Conservation (phyloP, 805 yeast species). For the Scheffersomyces coipomensis region DNA sequence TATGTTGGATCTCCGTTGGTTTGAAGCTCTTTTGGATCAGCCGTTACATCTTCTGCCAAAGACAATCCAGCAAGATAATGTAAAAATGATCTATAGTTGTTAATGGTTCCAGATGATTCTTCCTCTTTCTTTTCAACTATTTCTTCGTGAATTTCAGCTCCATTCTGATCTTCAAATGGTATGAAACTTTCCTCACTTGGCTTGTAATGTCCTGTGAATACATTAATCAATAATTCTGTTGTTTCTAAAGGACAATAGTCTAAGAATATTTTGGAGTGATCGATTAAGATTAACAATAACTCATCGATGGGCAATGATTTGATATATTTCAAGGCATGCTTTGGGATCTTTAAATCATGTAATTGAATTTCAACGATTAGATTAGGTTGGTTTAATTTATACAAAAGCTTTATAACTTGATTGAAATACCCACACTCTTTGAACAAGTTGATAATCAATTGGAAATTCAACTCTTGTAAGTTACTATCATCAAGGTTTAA, state of each 20-base stretch:
- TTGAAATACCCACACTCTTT: slow-evolving; percentile 66
- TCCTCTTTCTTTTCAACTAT: slow-evolving; percentile 8
- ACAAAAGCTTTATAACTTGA: slow-evolving; percentile 70
- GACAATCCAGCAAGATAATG: slow-evolving; percentile 21
- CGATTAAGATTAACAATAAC: slow-evolving; percentile 65
- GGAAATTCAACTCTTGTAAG: slow-evolving; percentile 57
- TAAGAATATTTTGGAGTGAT: slow-evolving; percentile 62
- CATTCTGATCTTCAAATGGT: slow-evolving; percentile 6
- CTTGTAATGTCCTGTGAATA: slow-evolving; percentile 81
- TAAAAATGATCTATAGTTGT: slow-evolving; percentile 31
- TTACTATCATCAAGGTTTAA: slow-evolving; percentile 24
- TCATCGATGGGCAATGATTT: slow-evolving; percentile 74
- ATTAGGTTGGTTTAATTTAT: slow-evolving; percentile 68
- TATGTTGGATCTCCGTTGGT: slow-evolving; percentile 54
- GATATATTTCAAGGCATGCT: slow-evolving; percentile 61
- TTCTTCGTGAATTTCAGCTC: slow-evolving; percentile 6
- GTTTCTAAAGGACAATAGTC: slow-evolving; percentile 75
- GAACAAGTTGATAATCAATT: slow-evolving; percentile 64
- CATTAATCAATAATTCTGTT: slow-evolving; percentile 76
- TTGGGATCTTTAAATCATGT: slow-evolving; percentile 49
- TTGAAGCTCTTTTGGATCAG: slow-evolving; percentile 3
- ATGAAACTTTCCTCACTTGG: slow-evolving; percentile 28
- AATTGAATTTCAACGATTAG: slow-evolving; percentile 74
- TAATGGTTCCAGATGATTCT: slow-evolving; percentile 21
- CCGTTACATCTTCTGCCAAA: slow-evolving; percentile 6